Conservation (phyloP, 148 eudicot genomes). For the Bassia scoparia region DNA sequence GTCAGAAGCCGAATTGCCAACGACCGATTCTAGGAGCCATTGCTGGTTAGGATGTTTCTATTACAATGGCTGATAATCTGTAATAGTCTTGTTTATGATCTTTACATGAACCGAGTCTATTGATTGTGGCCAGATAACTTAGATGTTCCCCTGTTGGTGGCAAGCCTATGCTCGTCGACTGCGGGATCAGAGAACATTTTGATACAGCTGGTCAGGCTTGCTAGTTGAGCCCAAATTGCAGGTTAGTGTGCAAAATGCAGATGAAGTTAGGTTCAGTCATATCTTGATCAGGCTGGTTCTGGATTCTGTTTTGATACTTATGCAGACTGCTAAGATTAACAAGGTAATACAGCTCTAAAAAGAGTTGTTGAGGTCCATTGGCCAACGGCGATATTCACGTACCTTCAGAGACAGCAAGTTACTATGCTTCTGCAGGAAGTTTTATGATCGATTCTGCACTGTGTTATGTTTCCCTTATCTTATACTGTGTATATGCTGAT, state of each 20-base stretch:
- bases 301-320: neutral
- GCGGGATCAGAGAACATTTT: slow-evolving; percentile 97
- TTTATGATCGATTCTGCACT: neutral
- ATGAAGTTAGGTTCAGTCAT: neutral
- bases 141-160: slow-evolving; percentile 97
- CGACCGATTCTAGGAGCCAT: slow-evolving; percentile 89
- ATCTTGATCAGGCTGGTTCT: neutral
- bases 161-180: slow-evolving; percentile 91
- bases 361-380: slow-evolving; percentile 96
- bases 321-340: slow-evolving; percentile 95
- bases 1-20: slow-evolving; percentile 85
- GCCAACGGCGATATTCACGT: slow-evolving; percentile 98
- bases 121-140: slow-evolving; percentile 61
- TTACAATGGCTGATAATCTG: neutral
- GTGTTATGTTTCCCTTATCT: too few relatives aligned
- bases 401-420: slow-evolving; percentile 98
- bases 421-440: slow-evolving; percentile 94
- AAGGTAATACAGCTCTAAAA: slow-evolving; percentile 87
- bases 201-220: slow-evolving; percentile 97
- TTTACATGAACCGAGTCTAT: neutral
- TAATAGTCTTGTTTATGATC: neutral
- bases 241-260: slow-evolving; percentile 33
- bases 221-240: slow-evolving; percentile 90
- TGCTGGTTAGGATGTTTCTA: slow-evolving; percentile 60
- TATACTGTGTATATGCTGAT: neutral